Base-by-base conservation (phyloP, 345 rosid species). In the Acer yangbiense region DNA sequence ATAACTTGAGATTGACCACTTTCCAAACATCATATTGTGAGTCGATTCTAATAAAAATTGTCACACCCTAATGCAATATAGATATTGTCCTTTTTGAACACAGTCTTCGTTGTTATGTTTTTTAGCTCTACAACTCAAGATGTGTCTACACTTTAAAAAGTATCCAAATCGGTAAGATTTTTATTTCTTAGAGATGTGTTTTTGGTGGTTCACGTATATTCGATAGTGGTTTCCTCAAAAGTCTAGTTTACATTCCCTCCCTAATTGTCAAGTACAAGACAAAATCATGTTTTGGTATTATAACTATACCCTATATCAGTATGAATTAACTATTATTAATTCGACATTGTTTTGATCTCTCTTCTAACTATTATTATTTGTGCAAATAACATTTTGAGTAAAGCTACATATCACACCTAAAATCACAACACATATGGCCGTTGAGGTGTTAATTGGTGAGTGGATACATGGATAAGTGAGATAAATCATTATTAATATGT, bases 321-420 rank as follows among this genome's bases (percentile, higher is more conserved):
- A 52, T 52, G n/a, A n/a, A n/a, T n/a, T n/a, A n/a, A n/a, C n/a
- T n/a, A n/a, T n/a, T n/a, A n/a, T n/a, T n/a, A n/a, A n/a, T n/a
- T n/a, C n/a, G 57, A 21, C 27, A 12, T 69, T 46, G 2, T 55
- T 44, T 12, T 63, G 1, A 2, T 74, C 66, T 20, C n/a, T 66
- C 60, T 25, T 74, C 54, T 63, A 54, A 21, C 50, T 72, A 65
- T 52, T 76, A 60, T 66, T 57, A 41, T 77, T 43, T 43, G 35
- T 32, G 35, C 35, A 32, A 4, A 32, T 32, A 32, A 32, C 35
- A 32, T 32, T 1, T 0, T 32, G 1, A 25, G 27, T 25, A 25
- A 25, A 0, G 27, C 27, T 25, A 25, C 1, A 25, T 25, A 25
- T 25, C 27, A 25, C 27, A 25, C 1, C 27, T 25, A 25, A 1